Conservation (phyloP, 2,329 filamentous ascomycete species). For the Penicillium occitanis region DNA sequence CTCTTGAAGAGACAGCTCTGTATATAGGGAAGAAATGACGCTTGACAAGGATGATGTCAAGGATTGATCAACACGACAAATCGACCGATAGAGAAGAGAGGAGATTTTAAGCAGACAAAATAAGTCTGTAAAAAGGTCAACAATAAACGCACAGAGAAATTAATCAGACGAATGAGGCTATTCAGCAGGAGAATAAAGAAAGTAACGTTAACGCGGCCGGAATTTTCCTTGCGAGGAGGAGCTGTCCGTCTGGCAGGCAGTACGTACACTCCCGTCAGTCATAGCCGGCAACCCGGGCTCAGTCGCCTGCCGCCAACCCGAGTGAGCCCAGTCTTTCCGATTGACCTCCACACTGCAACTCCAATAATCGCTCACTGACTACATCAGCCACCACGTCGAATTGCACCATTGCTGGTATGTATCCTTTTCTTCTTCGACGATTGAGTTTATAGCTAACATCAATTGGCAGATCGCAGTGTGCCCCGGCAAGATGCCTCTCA, state of each 20-base stretch:
- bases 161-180: conserved; percentile 10
- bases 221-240: conserved; percentile 16
- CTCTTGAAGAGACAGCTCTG: conserved; percentile 11
- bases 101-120: background rate
- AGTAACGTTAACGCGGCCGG: conserved; percentile 8
- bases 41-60: conserved; percentile 12
- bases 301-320: conserved; percentile 18
- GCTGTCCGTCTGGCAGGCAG: conserved; percentile 17
- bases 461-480: background rate
- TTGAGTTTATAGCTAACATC: background rate
- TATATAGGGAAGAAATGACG: conserved; percentile 9
- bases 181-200: conserved; percentile 20
- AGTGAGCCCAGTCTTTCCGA: conserved; percentile 14
- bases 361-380: conserved; percentile 5
- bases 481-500: conserved; percentile 20
- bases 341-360: conserved; percentile 1
- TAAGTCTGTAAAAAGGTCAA: background rate
- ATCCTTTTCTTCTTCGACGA: background rate
- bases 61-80: background rate
- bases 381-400: background rate
- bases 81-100: background rate
- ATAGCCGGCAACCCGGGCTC: conserved; percentile 24
- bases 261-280: conserved; percentile 3
- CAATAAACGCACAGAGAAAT: background rate
- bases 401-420: background rate